Conservation (phyloP, 2,329 filamentous ascomycete species). For the Sporothrix luriei region DNA sequence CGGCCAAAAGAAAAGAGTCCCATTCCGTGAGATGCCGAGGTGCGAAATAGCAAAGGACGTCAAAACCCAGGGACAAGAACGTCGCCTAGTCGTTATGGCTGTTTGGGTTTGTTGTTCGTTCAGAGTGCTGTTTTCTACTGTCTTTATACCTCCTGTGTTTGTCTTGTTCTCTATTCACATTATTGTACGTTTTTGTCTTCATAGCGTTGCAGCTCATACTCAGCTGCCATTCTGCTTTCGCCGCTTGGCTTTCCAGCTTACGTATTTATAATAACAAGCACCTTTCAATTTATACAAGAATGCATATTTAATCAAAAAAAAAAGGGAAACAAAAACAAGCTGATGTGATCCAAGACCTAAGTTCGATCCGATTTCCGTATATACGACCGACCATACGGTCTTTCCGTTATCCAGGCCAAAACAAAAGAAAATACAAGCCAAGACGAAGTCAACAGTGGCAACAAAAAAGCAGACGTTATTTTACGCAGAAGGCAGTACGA, state of each 20-base stretch:
- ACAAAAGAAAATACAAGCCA: background rate
- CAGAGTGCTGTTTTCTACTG: background rate
- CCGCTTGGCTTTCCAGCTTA: background rate
- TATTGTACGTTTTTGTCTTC: background rate
- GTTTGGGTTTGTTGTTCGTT: background rate
- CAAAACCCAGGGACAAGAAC: background rate
- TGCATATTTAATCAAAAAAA: background rate
- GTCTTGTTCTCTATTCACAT: background rate
- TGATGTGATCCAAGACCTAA: background rate
- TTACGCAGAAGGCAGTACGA: background rate
- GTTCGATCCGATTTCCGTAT: background rate
- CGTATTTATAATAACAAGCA: background rate
- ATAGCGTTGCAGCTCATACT: slow-evolving; percentile 4
- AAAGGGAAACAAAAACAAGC: background rate
- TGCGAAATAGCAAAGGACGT: no score
- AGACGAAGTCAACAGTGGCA: background rate
- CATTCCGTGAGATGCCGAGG: background rate
- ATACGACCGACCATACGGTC: background rate
- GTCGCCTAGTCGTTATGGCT: background rate
- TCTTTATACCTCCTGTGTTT: background rate
- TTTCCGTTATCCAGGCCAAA: background rate
- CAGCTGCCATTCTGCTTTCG: background rate
- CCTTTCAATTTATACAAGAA: background rate
- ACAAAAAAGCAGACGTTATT: background rate
- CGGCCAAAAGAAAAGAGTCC: background rate